Base-by-base conservation (phyloP, 2,329 filamentous ascomycete species). In the Lasiodiplodia gonubiensis region DNA sequence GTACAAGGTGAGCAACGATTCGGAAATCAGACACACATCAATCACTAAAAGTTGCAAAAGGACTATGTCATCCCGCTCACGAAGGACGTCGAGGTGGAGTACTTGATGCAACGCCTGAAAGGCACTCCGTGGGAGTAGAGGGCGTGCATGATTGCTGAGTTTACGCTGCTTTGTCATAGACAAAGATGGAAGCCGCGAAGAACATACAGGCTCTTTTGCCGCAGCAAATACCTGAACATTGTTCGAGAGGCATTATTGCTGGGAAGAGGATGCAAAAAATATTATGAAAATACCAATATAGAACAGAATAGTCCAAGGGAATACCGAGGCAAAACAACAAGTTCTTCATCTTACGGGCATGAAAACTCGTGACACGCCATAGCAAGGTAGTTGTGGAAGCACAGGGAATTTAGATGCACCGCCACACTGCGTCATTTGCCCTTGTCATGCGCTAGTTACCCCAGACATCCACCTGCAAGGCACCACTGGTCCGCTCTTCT, bases 11-110 rank as follows among this genome's bases (percentile, higher is more conserved):
- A 12, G 65, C 55, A 93, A 48, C 97, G 27, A 92, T 97, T 63
- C 25, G 39, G 12, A 21, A 54, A 23, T 21, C 60, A 11, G 4
- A 25, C 4, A 49, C 10, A 16, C 7, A 18, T 0, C 8, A 49
- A 27, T 39, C 23, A 33, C 52, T 68, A 33, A 67, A 39, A 21
- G 2, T 11, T 48, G 27, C 68, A 49, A 59, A 60, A 74, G 85
- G 88, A 97, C 78, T 92, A 92, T 80, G 94, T 99, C 69, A 99
- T 99, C 73, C 95, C 95, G 0, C 81, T 98, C 78, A 99, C 95
- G n/a, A 99, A 99, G 80, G 91, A 93, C 70, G 94, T 99, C 49
- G 95, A 99, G 84, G 93, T 99, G 11, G 95, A 99, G 74, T 99
- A 99, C 78, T 84, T 99, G 72, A 97, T 99, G 92, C 93, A 98